Conservation (phyloP, 2,329 filamentous ascomycete species). For the Metarhizium album region DNA sequence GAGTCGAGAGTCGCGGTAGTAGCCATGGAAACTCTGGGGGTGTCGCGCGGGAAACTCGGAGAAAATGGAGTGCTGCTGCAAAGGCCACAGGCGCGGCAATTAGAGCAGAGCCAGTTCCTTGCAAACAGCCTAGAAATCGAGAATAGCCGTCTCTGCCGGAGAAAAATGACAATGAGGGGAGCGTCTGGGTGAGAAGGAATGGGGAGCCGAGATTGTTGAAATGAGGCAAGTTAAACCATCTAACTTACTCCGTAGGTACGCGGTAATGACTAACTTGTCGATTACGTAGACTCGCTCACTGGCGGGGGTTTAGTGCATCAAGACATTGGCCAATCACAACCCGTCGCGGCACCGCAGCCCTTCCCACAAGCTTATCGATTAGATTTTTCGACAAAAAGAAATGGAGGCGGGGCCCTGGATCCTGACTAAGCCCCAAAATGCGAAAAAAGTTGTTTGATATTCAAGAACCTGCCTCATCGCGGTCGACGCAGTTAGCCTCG, state of each 20-base stretch:
- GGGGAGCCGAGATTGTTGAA: not conserved
- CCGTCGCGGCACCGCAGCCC: too few relatives aligned
- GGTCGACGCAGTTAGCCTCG: too few relatives aligned
- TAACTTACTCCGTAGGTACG: too few relatives aligned
- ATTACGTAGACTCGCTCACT: too few relatives aligned
- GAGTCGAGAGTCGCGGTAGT: constrained; percentile 6
- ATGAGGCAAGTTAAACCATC: not conserved
- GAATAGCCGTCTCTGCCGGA: not conserved
- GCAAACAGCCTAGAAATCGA: constrained; percentile 1
- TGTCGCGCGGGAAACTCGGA: not conserved
- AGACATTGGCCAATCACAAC: too few relatives aligned
- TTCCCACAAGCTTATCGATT: not conserved
- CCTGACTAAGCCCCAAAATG: constrained; percentile 5
- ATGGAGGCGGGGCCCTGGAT: not conserved
- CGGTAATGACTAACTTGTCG: too few relatives aligned
- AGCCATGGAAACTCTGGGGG: constrained; percentile 1
- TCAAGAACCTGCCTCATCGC: not conserved
- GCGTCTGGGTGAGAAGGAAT: not conserved
- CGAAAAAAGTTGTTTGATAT: not conserved
- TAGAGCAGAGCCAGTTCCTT: constrained; percentile 1
- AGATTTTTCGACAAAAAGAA: not conserved
- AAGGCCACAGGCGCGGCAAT: not conserved
- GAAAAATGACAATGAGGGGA: not conserved
- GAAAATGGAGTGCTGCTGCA: not conserved
- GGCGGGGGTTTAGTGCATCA: too few relatives aligned